Evolutionary conservation across 148 eudicot genomes (phyloP), one percentile per base, ranked within the genome.

Genomic region (Agrostemma githago): DNA sequence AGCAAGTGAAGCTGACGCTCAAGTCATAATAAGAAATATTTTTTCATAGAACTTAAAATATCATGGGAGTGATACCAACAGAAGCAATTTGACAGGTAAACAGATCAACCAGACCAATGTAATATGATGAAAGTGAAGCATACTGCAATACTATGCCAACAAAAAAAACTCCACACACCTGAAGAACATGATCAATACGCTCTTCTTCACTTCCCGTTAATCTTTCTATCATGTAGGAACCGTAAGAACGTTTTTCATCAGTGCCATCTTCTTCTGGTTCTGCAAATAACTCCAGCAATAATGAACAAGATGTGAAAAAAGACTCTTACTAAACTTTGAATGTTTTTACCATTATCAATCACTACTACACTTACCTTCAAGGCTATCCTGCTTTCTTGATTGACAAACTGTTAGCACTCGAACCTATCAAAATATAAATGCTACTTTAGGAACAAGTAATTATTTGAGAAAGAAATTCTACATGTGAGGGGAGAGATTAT

Each of bases 141-240:
- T 34, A 67, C 37, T 46, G 1, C 6, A 73, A 59, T 37, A 6
- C 39, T n/a, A 70, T 5, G 34, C 34, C 34, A 26, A 26, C 0
- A 26, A 26, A 43, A 48, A 61, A 64, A 48, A 12, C 6, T n/a
- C 37, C 5, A 72, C 26, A 21, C 74, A 94, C 98, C 81, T 95
- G 98, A 80, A 95, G 92, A 56, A 86, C 91, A 83, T 95, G 92
- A 79, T 95, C 98, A 48, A 95, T 68, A 78, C 97, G 88, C 20
- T 97, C 96, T 70, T 79, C 89, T 83, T 77, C 79, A 74, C 88
- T 86, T 71, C 97, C 93, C 26, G 92, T 87, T 76, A 95, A 80
- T 81, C 87, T 90, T 79, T 95, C 96, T 83, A 95, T 86, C 98
- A 95, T 95, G n/a, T 83, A 68, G 68, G 93, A 89, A 73, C 98